These are phyloP conservation scores for Teratosphaeriaceae sp. DNA, from an alignment of 2,329 filamentous ascomycete species.

Conservation along the genomic window DNA sequence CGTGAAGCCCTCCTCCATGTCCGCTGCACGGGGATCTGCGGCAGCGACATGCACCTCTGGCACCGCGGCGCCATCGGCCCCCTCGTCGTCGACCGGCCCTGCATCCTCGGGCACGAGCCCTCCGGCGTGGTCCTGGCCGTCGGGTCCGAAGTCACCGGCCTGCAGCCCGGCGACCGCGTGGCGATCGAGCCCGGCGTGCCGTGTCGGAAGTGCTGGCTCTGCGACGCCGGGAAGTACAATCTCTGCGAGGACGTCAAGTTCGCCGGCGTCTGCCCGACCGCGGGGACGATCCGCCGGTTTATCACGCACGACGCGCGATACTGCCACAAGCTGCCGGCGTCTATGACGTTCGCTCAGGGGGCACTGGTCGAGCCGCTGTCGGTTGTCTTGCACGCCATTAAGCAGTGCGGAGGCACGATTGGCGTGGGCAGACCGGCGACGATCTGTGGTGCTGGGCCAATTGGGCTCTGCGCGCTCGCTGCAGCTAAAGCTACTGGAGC, in stretches of 20 bases:
- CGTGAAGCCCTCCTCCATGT: slow-evolving; percentile 14
- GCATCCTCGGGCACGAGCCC: slow-evolving; percentile 63
- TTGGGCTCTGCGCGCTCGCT: slow-evolving; percentile 53
- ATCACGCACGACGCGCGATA: slow-evolving; percentile 77
- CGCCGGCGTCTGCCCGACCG: slow-evolving; percentile 79
- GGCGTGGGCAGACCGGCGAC: slow-evolving; percentile 34
- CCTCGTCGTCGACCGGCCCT: slow-evolving; percentile 37
- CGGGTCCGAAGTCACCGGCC: slow-evolving; percentile 50
- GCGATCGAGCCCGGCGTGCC: slow-evolving; percentile 68
- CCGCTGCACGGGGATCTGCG: slow-evolving; percentile 14
- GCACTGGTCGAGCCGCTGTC: slow-evolving; percentile 67
- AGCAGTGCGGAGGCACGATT: slow-evolving; percentile 9
- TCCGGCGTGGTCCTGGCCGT: slow-evolving; percentile 55
- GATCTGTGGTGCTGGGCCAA: slow-evolving; percentile 58
- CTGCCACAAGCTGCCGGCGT: slow-evolving; percentile 78
- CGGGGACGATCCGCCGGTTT: slow-evolving; percentile 82
- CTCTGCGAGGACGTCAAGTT: slow-evolving; percentile 82
- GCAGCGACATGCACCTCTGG: slow-evolving; percentile 61
- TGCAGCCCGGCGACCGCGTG: slow-evolving; percentile 63
- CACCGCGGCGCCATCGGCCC: slow-evolving; percentile 57
- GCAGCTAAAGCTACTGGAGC: slow-evolving; percentile 60
- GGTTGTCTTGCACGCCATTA: slow-evolving; percentile 41
- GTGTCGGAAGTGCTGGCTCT: slow-evolving; percentile 51
- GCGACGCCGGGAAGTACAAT: slow-evolving; percentile 79
- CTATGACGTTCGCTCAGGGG: slow-evolving; percentile 72